Evolutionary conservation across 164 flowering plant genomes (phyloP).

Genomic region (Berberis thunbergii): DNA sequence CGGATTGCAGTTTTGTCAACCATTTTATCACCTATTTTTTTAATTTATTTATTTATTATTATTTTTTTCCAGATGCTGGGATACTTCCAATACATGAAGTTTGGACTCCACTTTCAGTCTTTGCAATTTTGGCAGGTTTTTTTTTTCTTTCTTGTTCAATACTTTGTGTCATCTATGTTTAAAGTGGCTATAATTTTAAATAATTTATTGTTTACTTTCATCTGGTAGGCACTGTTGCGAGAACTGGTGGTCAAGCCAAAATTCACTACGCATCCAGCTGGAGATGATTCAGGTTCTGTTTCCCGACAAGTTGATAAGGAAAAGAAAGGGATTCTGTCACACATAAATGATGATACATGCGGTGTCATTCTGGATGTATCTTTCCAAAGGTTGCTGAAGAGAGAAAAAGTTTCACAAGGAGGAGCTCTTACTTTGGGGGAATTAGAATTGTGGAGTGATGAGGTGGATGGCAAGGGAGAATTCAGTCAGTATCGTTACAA

Average conservation of each 20-base stretch:
- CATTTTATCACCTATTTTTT: not conserved
- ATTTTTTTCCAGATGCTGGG: constrained; percentile 76
- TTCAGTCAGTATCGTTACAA: constrained; percentile 82
- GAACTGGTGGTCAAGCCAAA: constrained; percentile 70
- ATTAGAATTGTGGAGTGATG: constrained; percentile 92
- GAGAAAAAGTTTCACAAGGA: constrained; percentile 51
- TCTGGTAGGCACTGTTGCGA: constrained; percentile 58
- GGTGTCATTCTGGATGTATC: constrained; percentile 56
- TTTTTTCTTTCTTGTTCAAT: not conserved
- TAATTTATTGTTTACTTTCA: not conserved
- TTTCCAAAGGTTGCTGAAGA: constrained; percentile 70
- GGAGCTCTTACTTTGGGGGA: constrained; percentile 34
- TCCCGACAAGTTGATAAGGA: constrained; percentile 44
- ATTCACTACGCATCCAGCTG: constrained; percentile 27
- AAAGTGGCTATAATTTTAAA: not conserved
- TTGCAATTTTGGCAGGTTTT: constrained; percentile 87
- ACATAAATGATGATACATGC: constrained; percentile 62
- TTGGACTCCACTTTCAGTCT: constrained; percentile 73
- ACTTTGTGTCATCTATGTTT: not conserved
- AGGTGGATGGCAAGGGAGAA: constrained; percentile 78
- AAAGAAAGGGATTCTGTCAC: constrained; percentile 37
- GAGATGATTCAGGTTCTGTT: constrained; percentile 26
- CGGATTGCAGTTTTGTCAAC: not conserved
- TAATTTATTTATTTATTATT: not conserved
- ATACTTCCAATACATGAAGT: constrained; percentile 69